Base-by-base conservation (phyloP, 805 yeast genomes). In the Teunomyces pallodes region DNA sequence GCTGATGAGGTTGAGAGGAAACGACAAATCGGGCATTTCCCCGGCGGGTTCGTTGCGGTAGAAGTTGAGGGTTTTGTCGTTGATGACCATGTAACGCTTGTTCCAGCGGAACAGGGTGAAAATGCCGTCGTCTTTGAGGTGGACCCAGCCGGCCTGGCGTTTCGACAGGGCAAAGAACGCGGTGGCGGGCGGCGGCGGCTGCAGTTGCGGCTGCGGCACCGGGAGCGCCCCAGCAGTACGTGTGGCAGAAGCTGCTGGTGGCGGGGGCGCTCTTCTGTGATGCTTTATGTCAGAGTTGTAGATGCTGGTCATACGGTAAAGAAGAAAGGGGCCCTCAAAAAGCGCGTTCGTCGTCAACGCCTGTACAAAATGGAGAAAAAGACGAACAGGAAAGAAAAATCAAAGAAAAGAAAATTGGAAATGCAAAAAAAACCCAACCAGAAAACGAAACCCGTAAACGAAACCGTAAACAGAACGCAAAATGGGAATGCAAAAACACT, bases 81-180 rank as follows among this genome's bases (percentile, higher is more conserved):
- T 81, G 43, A 92, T 72, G 5, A 88, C 86, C 70, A 92, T 72
- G 65, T 75, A 92, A 58, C 94, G 80, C 61, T 90, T 90, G 49
- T 91, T 90, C 99, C 99, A 92, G 56, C 96, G 75, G 64, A 91
- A 90, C 5, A 90, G 81, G 54, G 89, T 80, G 53, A 92, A 72
- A 27, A 74, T 61, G 10, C 97, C 97, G 58, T 92, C 97, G 58
- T 92, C 98, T 65, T 89, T 91, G 50, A 90, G 83, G 46, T 87
- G 87, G 17, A 90, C 91, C 96, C 96, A 91, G 0, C 97, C 97
- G 49, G 81, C 76, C 49, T 65, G 70, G 12, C 69, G 59, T 44
- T 74, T 65, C 30, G 12, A 14, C 30, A 13, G 17, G 5, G 13
- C 16, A 17, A 30, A 29, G 20, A n/a, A 20, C 28, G 42, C 46